These are phyloP conservation scores for Hebeloma cylindrosporum DNA, from an alignment of 768 basidiomycete species.

Conservation along the genomic window DNA sequence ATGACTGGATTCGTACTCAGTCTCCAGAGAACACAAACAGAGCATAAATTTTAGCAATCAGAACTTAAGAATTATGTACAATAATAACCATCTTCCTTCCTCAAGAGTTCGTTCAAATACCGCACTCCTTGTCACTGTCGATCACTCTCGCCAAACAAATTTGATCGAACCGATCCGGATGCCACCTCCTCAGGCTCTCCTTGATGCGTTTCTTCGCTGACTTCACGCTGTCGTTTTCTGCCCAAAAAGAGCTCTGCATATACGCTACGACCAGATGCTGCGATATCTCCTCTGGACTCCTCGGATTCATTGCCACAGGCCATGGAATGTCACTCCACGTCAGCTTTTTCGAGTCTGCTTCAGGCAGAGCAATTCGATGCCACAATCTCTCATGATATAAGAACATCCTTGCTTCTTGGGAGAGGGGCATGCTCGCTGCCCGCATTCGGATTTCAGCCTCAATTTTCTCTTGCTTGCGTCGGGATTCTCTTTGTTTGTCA, in stretches of 20 bases:
- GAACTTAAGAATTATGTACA: too few species aligned
- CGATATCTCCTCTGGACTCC: constrained; percentile 60
- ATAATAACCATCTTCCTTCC: constrained; percentile 47
- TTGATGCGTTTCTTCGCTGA: constrained; percentile 69
- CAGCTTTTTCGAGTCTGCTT: constrained; percentile 42
- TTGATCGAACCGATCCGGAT: constrained; percentile 81
- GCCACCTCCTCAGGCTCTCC: constrained; percentile 75
- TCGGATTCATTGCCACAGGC: constrained; percentile 64
- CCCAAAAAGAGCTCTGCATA: constrained; percentile 56
- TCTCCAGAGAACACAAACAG: too few species aligned
- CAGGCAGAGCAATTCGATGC: constrained; percentile 46
- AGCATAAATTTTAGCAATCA: too few species aligned
- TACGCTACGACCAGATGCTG: constrained; percentile 56
- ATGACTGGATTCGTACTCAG: too few species aligned
- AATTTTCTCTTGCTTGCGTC: constrained; percentile 61
- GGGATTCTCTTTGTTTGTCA: constrained; percentile 68
- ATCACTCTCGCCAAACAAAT: constrained; percentile 63
- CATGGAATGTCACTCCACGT: constrained; percentile 73
- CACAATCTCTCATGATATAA: constrained; percentile 65
- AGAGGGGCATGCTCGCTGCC: constrained; percentile 48
- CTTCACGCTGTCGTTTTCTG: constrained; percentile 50
- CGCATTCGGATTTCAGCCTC: constrained; percentile 56
- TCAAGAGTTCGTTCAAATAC: constrained; percentile 69
- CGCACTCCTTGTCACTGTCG: constrained; percentile 63
- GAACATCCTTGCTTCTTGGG: constrained; percentile 60